A percentile compares a stretch with the other conserved stretches of the same genome.
Evolutionary conservation across 148 eudicot genomes (phyloP).

Genomic region (Fagopyrum tataricum): DNA sequence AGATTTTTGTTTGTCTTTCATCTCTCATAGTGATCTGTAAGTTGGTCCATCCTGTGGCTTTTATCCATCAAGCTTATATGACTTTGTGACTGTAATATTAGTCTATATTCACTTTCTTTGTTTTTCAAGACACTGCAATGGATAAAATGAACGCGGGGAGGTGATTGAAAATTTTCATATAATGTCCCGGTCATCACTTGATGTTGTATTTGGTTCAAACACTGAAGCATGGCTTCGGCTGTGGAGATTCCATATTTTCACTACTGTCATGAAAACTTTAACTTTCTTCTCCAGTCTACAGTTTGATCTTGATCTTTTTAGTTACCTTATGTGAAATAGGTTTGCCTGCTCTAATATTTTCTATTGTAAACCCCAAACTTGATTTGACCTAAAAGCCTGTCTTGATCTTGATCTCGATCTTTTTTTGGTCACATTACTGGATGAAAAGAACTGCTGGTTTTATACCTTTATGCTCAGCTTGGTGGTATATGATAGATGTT

Average conservation of each 20-base stretch:
- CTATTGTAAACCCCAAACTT: not conserved
- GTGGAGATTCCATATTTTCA: not conserved
- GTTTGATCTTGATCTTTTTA: not conserved
- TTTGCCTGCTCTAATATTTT: not conserved
- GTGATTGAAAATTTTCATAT: not conserved
- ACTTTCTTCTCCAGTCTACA: not conserved
- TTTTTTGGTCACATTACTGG: too few relatives aligned
- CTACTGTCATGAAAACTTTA: not conserved
- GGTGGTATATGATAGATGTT: not conserved
- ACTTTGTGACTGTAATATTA: not conserved
- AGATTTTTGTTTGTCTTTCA: not conserved
- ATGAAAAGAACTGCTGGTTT: not conserved
- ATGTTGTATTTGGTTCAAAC: not conserved
- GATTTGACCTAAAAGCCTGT: not conserved
- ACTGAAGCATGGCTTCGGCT: not conserved
- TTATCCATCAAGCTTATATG: not conserved
- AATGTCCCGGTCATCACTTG: not conserved
- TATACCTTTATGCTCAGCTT: not conserved
- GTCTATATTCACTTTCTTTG: not conserved
- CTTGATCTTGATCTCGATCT: too few relatives aligned
- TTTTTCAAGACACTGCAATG: not conserved
- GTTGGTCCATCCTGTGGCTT: constrained; percentile 2
- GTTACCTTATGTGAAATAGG: not conserved
- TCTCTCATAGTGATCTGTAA: not conserved
- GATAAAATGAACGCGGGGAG: not conserved